Percentiles rank a stretch among this genome's conserved stretches.
Evolutionary conservation across 768 basidiomycete genomes (phyloP).

Genomic region (Tricholomella constricta): DNA sequence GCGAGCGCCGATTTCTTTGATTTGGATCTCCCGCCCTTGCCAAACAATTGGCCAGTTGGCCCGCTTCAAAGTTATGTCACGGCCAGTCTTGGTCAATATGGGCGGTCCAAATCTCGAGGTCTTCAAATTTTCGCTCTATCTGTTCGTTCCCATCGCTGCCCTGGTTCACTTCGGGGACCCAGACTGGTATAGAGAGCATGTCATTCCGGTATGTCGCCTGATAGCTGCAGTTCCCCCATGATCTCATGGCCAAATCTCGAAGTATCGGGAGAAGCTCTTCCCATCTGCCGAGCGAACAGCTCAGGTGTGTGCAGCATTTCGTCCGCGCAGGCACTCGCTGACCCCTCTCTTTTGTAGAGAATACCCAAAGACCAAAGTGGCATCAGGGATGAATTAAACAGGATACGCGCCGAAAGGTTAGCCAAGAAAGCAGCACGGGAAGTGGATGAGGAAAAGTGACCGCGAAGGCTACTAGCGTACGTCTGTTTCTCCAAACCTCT

Average conservation of each 20-base stretch:
- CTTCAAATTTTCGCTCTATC: conserved; percentile 87
- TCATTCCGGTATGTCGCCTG: conserved; percentile 60
- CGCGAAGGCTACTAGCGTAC: neutral
- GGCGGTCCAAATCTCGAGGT: conserved; percentile 77
- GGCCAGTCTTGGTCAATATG: conserved; percentile 9
- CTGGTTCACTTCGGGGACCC: conserved; percentile 88
- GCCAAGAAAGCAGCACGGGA: conserved; percentile 50
- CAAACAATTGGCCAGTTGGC: neutral
- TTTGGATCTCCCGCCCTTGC: conserved; percentile 1
- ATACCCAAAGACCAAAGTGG: conserved; percentile 68
- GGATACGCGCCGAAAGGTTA: conserved; percentile 63
- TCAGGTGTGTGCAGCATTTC: conserved; percentile 37
- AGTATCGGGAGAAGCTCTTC: conserved; percentile 78
- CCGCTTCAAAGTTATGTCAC: neutral
- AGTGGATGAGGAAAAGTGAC: conserved; percentile 29
- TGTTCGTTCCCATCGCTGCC: conserved; percentile 80
- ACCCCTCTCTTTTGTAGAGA: conserved; percentile 34
- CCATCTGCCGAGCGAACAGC: conserved; percentile 59
- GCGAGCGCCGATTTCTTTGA: neutral
- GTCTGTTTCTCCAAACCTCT: neutral
- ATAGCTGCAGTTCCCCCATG: neutral
- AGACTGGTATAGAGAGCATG: conserved; percentile 78
- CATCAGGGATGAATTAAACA: conserved; percentile 68
- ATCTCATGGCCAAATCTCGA: neutral
- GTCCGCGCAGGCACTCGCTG: neutral